Evolutionary conservation across 345 rosid genomes (phyloP), one percentile per base, ranked within the genome.

Genomic region (Punica granatum): DNA sequence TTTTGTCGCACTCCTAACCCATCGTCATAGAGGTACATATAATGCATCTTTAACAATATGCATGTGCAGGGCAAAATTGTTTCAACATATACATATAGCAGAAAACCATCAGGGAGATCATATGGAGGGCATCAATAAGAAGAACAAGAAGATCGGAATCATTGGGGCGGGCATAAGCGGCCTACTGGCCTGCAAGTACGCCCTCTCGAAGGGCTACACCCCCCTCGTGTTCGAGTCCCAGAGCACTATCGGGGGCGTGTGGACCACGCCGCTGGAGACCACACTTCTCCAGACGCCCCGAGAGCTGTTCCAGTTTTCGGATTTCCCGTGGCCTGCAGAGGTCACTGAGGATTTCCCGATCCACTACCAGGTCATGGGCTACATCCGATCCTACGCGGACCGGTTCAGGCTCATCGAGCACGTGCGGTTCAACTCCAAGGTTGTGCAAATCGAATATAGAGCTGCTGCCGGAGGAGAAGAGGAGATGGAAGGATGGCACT

Each of bases 261-360:
- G 84, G 84, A 70, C 73, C 25, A 70, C 72, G 66, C 73, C 81
- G 10, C 5, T 80, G 19, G 64, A 70, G 65, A 71, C 69, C 39
- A 80, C 83, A 1, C 74, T 28, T 77, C 79, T 80, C 53, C 83
- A 80, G 51, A 69, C 79, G 15, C 77, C 81, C 0, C 72, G 32
- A 63, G 10, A n/a, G 6, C 1, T 46, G 6, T 79, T 65, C 69
- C 75, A 60, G 70, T 79, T 76, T 76, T 78, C 86, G 3, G 86
- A 83, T 76, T 78, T 74, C 65, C 81, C 83, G 1, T 83, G 84
- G 87, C 87, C 87, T 0, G 39, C 64, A 53, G 75, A 81, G 0
- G 77, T 80, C 49, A 11, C 70, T 18, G 64, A 63, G 5, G 51
- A 61, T 0, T 80, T 78, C 46, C 84, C 84, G 0, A 1, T 3